phyloP scores from a whole-genome alignment of 2,329 filamentous ascomycete genomes.

The Xylogone sp. region DNA sequence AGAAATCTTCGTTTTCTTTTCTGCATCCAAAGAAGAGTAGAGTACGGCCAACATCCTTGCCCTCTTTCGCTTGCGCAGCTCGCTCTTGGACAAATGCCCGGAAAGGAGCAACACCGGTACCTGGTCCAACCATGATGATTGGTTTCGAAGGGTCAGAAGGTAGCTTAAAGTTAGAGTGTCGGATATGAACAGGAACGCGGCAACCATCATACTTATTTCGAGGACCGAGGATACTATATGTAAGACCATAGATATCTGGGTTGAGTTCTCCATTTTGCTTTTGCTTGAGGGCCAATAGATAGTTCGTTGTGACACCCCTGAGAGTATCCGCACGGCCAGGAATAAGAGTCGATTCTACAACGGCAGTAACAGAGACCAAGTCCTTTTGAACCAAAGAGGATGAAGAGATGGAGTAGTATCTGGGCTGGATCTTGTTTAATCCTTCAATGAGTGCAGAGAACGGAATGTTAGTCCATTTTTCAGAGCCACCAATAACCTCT shows the following conservation, averaged over 20 bases:
- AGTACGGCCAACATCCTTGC: slow-evolving; percentile 79
- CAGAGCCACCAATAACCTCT: slow-evolving; percentile 64
- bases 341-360: slow-evolving; percentile 80
- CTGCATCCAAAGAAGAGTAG: slow-evolving; percentile 95
- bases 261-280: slow-evolving; percentile 88
- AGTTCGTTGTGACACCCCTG: slow-evolving; percentile 96
- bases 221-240: slow-evolving; percentile 83
- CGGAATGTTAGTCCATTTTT: slow-evolving; percentile 79
- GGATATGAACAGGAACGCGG: slow-evolving; percentile 90
- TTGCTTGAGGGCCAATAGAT: slow-evolving; percentile 88
- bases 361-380: slow-evolving; percentile 91
- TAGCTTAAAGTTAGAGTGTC: slow-evolving; percentile 98
- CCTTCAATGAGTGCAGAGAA: slow-evolving; percentile 95
- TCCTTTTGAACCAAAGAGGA: slow-evolving; percentile 92
- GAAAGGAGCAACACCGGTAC: slow-evolving; percentile 96
- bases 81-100: slow-evolving; percentile 93
- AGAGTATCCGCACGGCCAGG: slow-evolving; percentile 74
- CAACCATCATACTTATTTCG: slow-evolving; percentile 97
- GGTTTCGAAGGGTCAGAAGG: slow-evolving; percentile 93
- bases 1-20: slow-evolving; percentile 81
- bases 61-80: slow-evolving; percentile 74
- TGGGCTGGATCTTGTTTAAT: slow-evolving; percentile 89
- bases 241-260: slow-evolving; percentile 78
- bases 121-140: slow-evolving; percentile 92
- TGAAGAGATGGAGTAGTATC: slow-evolving; percentile 99